Percentiles rank a stretch among this genome's conserved stretches.
Conservation (phyloP, 1,139 yeast genomes). For the Schwanniomyces etchellsii region DNA sequence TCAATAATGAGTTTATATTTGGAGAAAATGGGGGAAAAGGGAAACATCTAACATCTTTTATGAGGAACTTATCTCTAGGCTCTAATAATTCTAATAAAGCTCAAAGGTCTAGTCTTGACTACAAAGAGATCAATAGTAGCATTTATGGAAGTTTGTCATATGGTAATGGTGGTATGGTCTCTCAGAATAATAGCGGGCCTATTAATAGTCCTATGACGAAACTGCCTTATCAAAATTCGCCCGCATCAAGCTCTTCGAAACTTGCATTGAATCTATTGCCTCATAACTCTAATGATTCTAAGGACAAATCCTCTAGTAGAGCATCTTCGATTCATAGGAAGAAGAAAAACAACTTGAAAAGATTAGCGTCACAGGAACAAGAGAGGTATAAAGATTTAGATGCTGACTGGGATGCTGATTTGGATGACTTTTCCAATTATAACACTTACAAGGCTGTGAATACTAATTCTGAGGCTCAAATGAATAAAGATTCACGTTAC, state of each 20-base stretch:
- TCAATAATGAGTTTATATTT: constrained; percentile 55
- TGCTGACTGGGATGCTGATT: constrained; percentile 90
- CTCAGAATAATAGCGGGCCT: constrained; percentile 7
- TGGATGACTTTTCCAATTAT: constrained; percentile 43
- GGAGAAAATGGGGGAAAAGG: constrained; percentile 69
- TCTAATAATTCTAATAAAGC: constrained; percentile 8
- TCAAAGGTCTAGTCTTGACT: constrained; percentile 11
- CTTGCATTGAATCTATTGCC: no score
- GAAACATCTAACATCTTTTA: constrained; percentile 53
- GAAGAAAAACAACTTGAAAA: no score
- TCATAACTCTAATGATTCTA: neutral
- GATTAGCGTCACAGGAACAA: constrained; percentile 2
- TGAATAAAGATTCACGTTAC: no score
- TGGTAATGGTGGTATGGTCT: constrained; percentile 2
- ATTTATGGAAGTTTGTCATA: constrained; percentile 35
- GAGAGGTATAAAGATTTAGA: constrained; percentile 56
- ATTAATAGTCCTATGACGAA: constrained; percentile 4
- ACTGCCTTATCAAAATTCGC: no score
- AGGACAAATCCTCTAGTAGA: neutral
- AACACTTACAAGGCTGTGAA: no score
- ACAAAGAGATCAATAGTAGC: constrained; percentile 29
- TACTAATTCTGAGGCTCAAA: constrained; percentile 6
- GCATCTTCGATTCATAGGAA: no score
- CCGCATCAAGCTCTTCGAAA: no score
- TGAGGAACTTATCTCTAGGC: constrained; percentile 41